Evolutionary conservation across 208 protist species (phyloP), one percentile per base, ranked within the genome.

Genomic region (Balamuthia mandrillaris): DNA sequence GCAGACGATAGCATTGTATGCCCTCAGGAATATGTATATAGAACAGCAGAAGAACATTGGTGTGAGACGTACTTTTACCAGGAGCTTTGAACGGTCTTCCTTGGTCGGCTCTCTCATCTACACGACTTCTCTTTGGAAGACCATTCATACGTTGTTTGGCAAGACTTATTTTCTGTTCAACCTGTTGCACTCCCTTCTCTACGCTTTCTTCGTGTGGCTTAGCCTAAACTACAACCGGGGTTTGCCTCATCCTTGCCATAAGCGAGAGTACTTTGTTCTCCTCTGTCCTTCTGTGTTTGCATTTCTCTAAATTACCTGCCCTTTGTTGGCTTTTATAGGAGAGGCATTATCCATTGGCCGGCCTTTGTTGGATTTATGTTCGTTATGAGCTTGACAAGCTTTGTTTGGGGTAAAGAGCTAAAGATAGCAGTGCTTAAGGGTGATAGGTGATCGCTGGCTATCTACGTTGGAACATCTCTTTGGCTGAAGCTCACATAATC

Each of bases 111-210:
- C 58, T 12, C 58, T 65, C 24, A 65, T 65, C n/a, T 65, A 65
- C n/a, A 65, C 58, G 24, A 65, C 58, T 10, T 65, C 58, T 65
- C 58, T 65, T 31, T 65, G n/a, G 10, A 65, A 65, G 24, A 65
- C 58, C 24, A 65, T 65, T 31, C 58, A 65, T 24, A 65, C 58
- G 10, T 31, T 65, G 9, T 65, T 65, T 31, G 58, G 58, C 58
- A 65, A 65, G 58, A 65, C 58, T 10, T 65, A 65, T 27, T 65
- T 65, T 31, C 58, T 65, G 10, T 65, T 65, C 58, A 65, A 65
- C 58, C 58, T 65, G 14, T 35, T 65, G 24, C 33, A 65, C n/a
- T 35, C 58, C n/a, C 24, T 65, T 10, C n/a, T 65, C 10, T 65
- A 65, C 24, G 58, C 58, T 31, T 31, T 31, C 58, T 65, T 65